phyloP scores from a whole-genome alignment of 352 stramenopile species.

The Albugo candida region DNA sequence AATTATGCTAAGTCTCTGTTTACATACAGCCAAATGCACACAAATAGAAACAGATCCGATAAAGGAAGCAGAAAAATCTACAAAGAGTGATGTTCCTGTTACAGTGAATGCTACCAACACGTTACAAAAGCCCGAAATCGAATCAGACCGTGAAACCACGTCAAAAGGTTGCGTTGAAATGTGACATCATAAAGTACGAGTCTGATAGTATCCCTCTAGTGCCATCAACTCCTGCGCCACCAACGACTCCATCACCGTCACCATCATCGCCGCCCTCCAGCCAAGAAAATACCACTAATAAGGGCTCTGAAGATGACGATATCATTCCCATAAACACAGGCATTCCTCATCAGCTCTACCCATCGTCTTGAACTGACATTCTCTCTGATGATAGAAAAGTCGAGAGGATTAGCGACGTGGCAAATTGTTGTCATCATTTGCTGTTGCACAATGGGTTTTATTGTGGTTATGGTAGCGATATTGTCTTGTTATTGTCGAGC shows the following conservation, averaged over 20 bases:
- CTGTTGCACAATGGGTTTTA: conserved; percentile 26
- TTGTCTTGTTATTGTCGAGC: conserved; percentile 40
- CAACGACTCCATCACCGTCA: neutral
- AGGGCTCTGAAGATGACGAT: neutral
- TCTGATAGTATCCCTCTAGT: neutral
- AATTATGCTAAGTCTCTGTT: neutral
- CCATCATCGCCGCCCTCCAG: too few species aligned
- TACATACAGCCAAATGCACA: neutral
- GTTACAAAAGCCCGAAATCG: neutral
- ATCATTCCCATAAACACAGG: conserved; percentile 5
- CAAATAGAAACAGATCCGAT: neutral
- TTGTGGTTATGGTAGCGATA: conserved; percentile 23
- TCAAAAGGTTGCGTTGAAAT: neutral
- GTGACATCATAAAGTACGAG: neutral
- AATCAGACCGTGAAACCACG: neutral
- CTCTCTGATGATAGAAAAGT: conserved; percentile 4
- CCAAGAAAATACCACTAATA: neutral
- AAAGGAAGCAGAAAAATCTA: conserved; percentile 1
- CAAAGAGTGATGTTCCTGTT: neutral
- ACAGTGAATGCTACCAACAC: neutral
- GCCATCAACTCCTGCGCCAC: neutral
- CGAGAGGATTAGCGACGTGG: conserved; percentile 20
- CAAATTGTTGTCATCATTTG: conserved; percentile 41
- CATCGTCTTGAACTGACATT: neutral
- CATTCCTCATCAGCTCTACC: neutral